These are phyloP conservation scores for Chrysochromulina parva DNA, from an alignment of 78 protist species.

Conservation along the genomic window DNA sequence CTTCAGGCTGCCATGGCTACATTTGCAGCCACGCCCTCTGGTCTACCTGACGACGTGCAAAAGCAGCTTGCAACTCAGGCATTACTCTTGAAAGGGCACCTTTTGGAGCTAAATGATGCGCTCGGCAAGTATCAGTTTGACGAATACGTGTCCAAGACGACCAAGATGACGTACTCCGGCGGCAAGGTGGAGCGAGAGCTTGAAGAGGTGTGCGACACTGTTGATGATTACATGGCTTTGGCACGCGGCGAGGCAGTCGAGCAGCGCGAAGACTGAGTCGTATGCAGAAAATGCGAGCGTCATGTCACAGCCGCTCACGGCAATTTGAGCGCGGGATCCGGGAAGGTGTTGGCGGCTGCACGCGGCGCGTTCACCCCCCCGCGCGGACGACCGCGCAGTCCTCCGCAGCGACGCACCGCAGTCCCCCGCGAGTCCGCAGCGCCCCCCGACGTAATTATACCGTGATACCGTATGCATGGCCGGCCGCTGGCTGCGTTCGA, in stretches of 20 bases:
- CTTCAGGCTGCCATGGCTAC: not conserved
- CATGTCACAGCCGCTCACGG: no score
- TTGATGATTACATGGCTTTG: not conserved
- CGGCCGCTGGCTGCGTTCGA: no score
- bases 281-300: no score
- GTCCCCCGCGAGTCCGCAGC: no score
- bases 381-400: no score
- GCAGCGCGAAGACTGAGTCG: not conserved
- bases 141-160: not conserved
- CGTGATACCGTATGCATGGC: no score
- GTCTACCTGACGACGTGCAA: not conserved
- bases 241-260: not conserved
- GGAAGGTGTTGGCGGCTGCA: no score
- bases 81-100: not conserved
- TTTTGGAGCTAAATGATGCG: not conserved
- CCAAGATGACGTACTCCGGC: not conserved
- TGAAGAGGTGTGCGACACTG: not conserved
- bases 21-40: not conserved
- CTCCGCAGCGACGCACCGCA: no score
- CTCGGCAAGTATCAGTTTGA: not conserved
- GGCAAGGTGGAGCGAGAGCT: conserved; percentile 30
- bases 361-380: no score
- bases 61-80: not conserved
- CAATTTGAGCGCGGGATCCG: no score
- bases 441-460: no score